Conservation (phyloP, 2,329 filamentous ascomycete genomes). For the Aspergillus fructus region DNA sequence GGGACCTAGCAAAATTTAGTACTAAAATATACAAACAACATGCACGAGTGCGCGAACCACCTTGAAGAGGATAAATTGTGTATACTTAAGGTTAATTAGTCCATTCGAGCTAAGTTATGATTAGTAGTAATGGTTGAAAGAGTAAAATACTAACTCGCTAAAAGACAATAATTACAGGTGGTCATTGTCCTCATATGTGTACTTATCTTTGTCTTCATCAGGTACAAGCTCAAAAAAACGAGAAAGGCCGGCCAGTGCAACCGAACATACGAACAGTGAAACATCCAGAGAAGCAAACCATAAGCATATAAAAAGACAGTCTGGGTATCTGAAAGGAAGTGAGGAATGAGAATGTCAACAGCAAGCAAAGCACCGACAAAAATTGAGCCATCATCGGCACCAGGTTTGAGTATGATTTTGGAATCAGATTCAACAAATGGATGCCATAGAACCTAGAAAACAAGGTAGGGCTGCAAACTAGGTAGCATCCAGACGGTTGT, state of each 20-base stretch:
- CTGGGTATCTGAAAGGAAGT: slow-evolving; percentile 23
- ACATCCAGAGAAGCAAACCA: slow-evolving; percentile 1
- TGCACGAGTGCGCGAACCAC: no score
- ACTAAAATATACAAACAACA: no score
- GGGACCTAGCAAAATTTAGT: no score
- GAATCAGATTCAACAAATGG: slow-evolving; percentile 10
- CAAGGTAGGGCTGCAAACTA: background rate
- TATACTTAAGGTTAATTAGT: background rate
- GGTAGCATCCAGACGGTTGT: background rate
- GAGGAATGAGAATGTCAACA: slow-evolving; percentile 14
- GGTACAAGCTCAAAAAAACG: slow-evolving; percentile 5
- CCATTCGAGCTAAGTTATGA: background rate
- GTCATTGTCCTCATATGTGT: slow-evolving; percentile 6
- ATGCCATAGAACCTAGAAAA: background rate
- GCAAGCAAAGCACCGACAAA: slow-evolving; percentile 18
- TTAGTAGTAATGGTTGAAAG: background rate
- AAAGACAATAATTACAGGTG: background rate
- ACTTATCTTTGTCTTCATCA: slow-evolving; percentile 5
- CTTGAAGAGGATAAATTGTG: no score
- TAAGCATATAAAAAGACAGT: slow-evolving; percentile 20
- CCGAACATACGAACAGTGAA: background rate
- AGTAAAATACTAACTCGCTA: background rate
- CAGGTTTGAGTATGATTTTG: slow-evolving; percentile 1
- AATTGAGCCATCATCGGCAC: background rate
- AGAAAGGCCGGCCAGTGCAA: background rate